A percentile compares a stretch with the other conserved stretches of the same genome.
phyloP scores from a whole-genome alignment of 2,329 filamentous ascomycete genomes.

The Sporothrix sp. region DNA sequence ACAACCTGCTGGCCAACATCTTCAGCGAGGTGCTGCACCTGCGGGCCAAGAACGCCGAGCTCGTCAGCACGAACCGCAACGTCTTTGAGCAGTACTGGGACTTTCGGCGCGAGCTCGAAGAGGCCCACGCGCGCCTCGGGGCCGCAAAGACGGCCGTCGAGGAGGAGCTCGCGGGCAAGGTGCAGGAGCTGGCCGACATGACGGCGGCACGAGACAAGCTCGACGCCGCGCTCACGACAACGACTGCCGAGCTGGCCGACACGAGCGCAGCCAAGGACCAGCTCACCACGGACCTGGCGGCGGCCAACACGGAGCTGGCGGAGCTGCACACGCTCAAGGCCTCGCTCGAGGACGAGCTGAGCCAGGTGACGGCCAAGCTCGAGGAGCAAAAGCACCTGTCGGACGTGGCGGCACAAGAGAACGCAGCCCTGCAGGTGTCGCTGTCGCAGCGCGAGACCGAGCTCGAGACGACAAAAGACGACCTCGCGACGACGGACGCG shows the following conservation, averaged over 20 bases:
- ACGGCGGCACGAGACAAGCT: slow-evolving; percentile 12
- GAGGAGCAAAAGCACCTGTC: slow-evolving; percentile 12
- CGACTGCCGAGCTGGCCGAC: slow-evolving; percentile 19
- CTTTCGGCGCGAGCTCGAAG: slow-evolving; percentile 26
- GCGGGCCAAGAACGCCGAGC: slow-evolving; percentile 24
- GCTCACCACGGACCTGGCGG: slow-evolving; percentile 15
- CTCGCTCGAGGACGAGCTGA: slow-evolving; percentile 6
- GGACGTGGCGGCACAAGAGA: slow-evolving; percentile 15
- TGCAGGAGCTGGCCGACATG: slow-evolving; percentile 19
- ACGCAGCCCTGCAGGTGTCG: slow-evolving; percentile 19
- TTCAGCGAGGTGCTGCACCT: slow-evolving; percentile 26
- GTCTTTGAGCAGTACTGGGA: slow-evolving; percentile 27
- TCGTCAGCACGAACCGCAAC: slow-evolving; percentile 24
- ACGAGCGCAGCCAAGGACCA: neutral
- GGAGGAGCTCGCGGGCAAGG: slow-evolving; percentile 19
- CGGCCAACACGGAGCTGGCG: slow-evolving; percentile 17
- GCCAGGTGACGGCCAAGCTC: slow-evolving; percentile 5
- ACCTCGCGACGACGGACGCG: slow-evolving; percentile 19
- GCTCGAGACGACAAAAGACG: slow-evolving; percentile 19
- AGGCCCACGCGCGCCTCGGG: slow-evolving; percentile 19
- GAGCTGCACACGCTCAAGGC: slow-evolving; percentile 2
- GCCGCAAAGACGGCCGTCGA: slow-evolving; percentile 23
- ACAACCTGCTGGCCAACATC: slow-evolving; percentile 26
- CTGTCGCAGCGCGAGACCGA: slow-evolving; percentile 19
- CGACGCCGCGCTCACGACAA: slow-evolving; percentile 17